Evolutionary conservation across 192 early-diverging fungal genomes (phyloP).

Genomic region (Fimicolochytrium jonesii): DNA sequence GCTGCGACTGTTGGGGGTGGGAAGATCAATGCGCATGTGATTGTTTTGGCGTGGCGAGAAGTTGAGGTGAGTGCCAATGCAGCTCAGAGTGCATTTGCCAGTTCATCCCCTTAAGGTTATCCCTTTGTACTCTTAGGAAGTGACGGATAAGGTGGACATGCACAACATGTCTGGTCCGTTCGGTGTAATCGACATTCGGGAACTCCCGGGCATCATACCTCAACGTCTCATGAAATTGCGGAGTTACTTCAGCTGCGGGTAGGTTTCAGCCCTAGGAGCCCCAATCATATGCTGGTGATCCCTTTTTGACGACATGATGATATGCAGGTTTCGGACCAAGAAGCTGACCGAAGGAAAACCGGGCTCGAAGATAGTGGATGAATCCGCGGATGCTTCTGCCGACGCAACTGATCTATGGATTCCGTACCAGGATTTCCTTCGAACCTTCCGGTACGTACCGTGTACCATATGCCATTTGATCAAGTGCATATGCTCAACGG

Average conservation of each 20-base stretch:
- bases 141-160: conserved; percentile 36
- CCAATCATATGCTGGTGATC: no score
- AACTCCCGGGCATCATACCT: background rate
- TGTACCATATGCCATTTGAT: conserved; percentile 13
- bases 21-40: conserved; percentile 25
- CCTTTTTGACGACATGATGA: no score
- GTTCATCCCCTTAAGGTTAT: no score
- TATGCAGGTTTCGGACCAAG: background rate
- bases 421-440: conserved; percentile 31
- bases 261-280: no score
- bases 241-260: conserved; percentile 43
- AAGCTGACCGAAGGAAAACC: conserved; percentile 21
- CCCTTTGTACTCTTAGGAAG: conserved; percentile 16
- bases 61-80: conserved; percentile 34
- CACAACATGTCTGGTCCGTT: conserved; percentile 27
- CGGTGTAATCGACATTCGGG: conserved; percentile 32
- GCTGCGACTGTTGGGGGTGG: background rate
- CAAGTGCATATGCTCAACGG: conserved; percentile 17
- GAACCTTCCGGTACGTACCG: conserved; percentile 33
- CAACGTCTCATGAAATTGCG: conserved; percentile 17
- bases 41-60: conserved; percentile 30
- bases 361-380: conserved; percentile 21
- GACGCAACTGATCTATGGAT: conserved; percentile 35
- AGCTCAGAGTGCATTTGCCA: no score
- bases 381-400: conserved; percentile 18